Conservation (phyloP, 2,329 filamentous ascomycete species). For the Neofusicoccum sp. region DNA sequence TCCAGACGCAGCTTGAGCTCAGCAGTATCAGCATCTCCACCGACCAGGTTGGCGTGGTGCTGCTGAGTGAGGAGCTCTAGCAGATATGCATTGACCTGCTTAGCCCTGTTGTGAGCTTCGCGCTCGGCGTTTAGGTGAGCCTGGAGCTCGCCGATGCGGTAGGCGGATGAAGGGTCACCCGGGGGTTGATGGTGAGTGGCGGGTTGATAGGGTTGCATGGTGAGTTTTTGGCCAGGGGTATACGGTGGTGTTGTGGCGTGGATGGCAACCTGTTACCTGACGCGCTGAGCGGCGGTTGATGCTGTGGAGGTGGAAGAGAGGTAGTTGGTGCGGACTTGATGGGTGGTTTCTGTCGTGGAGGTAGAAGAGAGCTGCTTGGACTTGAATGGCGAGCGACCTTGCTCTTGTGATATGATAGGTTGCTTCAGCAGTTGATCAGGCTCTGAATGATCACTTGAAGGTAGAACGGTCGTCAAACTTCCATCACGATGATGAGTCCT, state of each 20-base stretch:
- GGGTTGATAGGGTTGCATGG: not conserved
- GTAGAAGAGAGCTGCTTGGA: not conserved
- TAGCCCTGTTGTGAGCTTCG: not conserved
- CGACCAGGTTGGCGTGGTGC: not conserved
- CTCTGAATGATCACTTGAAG: too few relatives aligned
- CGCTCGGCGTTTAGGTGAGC: constrained; percentile 2
- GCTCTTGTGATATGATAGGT: not conserved
- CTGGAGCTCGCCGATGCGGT: not conserved
- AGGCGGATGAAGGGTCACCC: not conserved
- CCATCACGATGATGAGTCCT: too few relatives aligned
- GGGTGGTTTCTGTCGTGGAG: not conserved
- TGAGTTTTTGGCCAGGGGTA: not conserved
- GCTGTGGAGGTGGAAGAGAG: not conserved
- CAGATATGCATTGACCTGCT: not conserved
- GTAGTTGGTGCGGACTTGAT: not conserved
- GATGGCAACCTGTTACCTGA: not conserved
- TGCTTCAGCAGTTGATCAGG: too few relatives aligned
- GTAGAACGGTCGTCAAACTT: too few relatives aligned
- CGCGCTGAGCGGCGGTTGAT: not conserved
- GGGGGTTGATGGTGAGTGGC: not conserved
- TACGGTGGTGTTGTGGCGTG: not conserved
- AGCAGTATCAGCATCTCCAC: not conserved
- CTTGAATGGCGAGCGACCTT: not conserved
- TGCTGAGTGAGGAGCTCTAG: not conserved
- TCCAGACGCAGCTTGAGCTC: not conserved